Evolutionary conservation across 257 asterid genomes (phyloP).

Genomic region (Thymus quinquecostatus): DNA sequence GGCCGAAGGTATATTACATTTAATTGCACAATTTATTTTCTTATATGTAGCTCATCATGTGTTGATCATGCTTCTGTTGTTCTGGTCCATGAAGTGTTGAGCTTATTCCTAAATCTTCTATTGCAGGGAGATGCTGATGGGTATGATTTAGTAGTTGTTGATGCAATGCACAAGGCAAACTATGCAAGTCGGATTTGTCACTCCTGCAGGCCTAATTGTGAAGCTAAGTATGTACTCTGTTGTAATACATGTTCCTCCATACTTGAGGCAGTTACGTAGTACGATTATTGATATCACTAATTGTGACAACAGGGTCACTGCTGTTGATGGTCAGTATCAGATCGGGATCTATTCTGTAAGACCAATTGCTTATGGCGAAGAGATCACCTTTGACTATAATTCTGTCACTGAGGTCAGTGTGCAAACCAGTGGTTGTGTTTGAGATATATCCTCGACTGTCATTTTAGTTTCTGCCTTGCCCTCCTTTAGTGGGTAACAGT

Average conservation of each 20-base stretch:
- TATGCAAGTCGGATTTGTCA: constrained; percentile 99
- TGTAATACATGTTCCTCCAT: neutral
- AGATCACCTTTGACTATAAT: constrained; percentile 94
- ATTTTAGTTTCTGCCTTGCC: neutral
- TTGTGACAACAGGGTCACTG: constrained; percentile 80
- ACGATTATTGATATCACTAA: constrained; percentile 26
- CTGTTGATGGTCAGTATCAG: constrained; percentile 99
- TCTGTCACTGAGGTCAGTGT: constrained; percentile 95
- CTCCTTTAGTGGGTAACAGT: constrained; percentile 21
- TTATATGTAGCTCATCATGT: constrained; percentile 2
- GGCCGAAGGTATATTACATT: constrained; percentile 81
- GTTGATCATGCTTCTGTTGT: constrained; percentile 22
- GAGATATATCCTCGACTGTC: constrained; percentile 10
- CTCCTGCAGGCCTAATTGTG: constrained; percentile 97
- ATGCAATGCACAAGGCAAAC: constrained; percentile 99
- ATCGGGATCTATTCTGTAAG: constrained; percentile 93
- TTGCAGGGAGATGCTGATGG: constrained; percentile 99
- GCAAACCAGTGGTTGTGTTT: constrained; percentile 23
- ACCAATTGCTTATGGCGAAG: constrained; percentile 95
- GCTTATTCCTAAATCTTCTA: constrained; percentile 29
- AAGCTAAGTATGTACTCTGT: constrained; percentile 82
- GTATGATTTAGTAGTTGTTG: constrained; percentile 94
- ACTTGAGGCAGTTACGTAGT: too few relatives aligned
- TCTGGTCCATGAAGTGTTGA: constrained; percentile 10
- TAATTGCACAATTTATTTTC: constrained; percentile 17